Evolutionary conservation across 441 rosid genomes (phyloP).

Genomic region (Corymbia citriodora): DNA sequence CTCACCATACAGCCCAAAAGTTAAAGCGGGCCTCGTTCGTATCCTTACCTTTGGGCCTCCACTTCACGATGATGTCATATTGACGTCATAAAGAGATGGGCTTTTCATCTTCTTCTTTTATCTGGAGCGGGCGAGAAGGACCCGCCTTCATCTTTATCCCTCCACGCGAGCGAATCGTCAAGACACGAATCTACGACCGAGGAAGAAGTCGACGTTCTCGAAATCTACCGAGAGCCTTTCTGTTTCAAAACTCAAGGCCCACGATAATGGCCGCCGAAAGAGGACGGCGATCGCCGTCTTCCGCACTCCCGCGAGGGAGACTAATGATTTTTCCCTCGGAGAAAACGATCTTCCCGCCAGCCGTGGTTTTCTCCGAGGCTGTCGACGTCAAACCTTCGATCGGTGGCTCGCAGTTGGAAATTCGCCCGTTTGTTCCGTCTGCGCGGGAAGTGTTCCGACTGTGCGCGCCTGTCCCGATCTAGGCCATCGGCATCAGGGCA

Average conservation of each 20-base stretch:
- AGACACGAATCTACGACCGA: neutral
- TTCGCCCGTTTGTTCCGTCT: fast-evolving
- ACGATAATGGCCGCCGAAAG: neutral
- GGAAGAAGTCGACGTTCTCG: neutral
- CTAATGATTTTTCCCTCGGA: neutral
- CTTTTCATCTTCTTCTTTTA: fast-evolving
- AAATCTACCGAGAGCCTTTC: neutral
- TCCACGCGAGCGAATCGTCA: neutral
- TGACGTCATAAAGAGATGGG: neutral
- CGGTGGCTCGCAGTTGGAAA: neutral
- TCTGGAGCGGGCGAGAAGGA: neutral
- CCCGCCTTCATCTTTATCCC: neutral
- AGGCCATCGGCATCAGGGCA: neutral
- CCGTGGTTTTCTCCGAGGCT: neutral
- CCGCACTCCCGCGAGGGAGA: neutral
- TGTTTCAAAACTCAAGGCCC: neutral
- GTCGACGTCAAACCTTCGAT: neutral
- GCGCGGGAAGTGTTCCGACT: neutral
- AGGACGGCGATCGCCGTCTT: neutral
- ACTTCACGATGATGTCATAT: neutral
- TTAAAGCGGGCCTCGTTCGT: neutral
- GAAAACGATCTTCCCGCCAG: neutral
- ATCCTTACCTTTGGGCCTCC: neutral
- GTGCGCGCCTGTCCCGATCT: neutral
- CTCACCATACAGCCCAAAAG: neutral